Evolutionary conservation across 805 yeast genomes (phyloP).

Genomic region (Saccharomyces kudriavzevii): DNA sequence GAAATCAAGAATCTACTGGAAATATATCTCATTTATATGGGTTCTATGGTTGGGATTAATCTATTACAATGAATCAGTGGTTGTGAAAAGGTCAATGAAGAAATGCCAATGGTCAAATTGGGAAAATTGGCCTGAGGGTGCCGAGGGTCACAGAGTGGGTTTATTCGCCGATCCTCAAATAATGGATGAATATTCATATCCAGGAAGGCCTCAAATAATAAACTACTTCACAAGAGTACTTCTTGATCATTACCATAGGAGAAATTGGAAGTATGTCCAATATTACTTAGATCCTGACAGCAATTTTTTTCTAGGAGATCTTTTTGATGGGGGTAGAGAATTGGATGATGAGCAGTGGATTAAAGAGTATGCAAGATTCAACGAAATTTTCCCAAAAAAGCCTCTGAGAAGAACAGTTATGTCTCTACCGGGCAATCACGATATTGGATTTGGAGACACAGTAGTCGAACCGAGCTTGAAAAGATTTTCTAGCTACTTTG

Average conservation of each 20-base stretch:
- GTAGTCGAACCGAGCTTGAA: conserved; percentile 48
- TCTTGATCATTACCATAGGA: conserved; percentile 70
- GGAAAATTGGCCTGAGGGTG: conserved; percentile 47
- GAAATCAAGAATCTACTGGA: conserved; percentile 16
- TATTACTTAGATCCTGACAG: conserved; percentile 60
- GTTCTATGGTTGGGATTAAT: conserved; percentile 39
- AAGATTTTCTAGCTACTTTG: conserved; percentile 67
- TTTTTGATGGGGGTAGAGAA: conserved; percentile 90
- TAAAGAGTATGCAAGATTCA: conserved; percentile 62
- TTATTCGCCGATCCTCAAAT: conserved; percentile 91
- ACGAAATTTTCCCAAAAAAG: conserved; percentile 52
- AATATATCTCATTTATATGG: conserved; percentile 19
- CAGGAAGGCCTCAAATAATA: conserved; percentile 47
- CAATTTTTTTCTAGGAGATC: conserved; percentile 76
- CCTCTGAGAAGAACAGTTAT: conserved; percentile 37
- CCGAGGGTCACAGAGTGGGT: conserved; percentile 42
- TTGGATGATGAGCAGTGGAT: conserved; percentile 71
- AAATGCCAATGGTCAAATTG: conserved; percentile 58
- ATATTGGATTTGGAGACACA: conserved; percentile 83
- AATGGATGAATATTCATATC: conserved; percentile 83
- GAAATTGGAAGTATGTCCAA: conserved; percentile 61
- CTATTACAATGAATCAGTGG: conserved; percentile 47
- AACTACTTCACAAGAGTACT: conserved; percentile 50
- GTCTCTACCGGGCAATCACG: conserved; percentile 89
- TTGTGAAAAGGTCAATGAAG: conserved; percentile 38